These are phyloP conservation scores for Stephanodiscus minutulus DNA, from an alignment of 108 stramenopile species.

Conservation along the genomic window DNA sequence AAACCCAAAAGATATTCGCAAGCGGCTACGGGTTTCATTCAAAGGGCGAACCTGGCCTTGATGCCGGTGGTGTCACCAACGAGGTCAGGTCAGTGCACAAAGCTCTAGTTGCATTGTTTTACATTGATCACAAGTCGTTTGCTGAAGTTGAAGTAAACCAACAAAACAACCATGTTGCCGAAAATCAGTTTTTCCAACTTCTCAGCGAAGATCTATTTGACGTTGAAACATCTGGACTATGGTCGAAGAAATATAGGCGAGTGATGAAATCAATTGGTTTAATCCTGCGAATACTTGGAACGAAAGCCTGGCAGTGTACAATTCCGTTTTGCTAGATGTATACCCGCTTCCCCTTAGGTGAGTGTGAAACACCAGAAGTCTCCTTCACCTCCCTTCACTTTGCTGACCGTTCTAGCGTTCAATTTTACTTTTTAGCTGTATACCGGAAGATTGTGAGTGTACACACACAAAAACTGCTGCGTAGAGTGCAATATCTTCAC, in stretches of 20 bases:
- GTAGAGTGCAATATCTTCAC: neutral
- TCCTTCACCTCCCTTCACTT: neutral
- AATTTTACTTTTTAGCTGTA: slow-evolving; percentile 50
- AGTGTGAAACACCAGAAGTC: neutral
- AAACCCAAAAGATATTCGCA: slow-evolving; percentile 65
- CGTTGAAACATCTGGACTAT: slow-evolving; percentile 79
- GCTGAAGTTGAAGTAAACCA: neutral
- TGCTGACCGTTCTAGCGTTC: neutral
- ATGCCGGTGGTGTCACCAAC: slow-evolving; percentile 94
- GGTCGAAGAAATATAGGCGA: slow-evolving; percentile 67
- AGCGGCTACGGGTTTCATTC: slow-evolving; percentile 78
- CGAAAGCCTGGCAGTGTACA: slow-evolving; percentile 88
- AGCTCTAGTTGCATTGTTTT: neutral
- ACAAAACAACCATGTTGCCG: neutral
- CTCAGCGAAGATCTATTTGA: slow-evolving; percentile 86
- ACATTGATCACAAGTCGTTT: neutral
- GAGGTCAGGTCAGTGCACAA: slow-evolving; percentile 48
- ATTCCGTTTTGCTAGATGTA: slow-evolving; percentile 88
- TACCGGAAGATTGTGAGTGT: slow-evolving; percentile 79
- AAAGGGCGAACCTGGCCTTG: slow-evolving; percentile 93
- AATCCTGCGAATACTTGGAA: slow-evolving; percentile 86
- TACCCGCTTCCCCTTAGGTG: slow-evolving; percentile 65
- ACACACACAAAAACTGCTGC: neutral
- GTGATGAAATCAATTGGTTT: slow-evolving; percentile 85
- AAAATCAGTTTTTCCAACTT: slow-evolving; percentile 81